Base-by-base conservation (phyloP, 2,329 filamentous ascomycete genomes). In the Stromatinia cepivora region DNA sequence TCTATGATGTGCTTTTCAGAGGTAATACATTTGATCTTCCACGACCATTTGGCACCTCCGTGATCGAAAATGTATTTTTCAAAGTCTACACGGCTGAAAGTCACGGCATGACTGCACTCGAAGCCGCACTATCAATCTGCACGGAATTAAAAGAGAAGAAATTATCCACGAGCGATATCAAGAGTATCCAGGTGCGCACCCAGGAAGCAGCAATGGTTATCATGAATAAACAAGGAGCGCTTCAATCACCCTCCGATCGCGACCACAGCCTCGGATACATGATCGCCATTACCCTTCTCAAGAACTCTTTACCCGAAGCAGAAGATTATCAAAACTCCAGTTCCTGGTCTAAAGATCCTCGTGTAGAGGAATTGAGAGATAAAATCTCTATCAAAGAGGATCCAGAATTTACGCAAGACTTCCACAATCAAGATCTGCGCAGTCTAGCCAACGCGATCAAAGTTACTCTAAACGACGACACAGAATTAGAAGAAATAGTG, bases 241-340 rank as follows among this genome's bases (percentile, higher is more conserved):
- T 80, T 50, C 48, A 66, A 2, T 78, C 78, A 69, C 66, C 74
- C 20, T 78, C 79, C 9, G 79, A 80, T 68, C 74, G 79, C 13
- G 79, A 80, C 70, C 79, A 80, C 57, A 79, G 77, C 61, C 71
- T 81, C 58, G 75, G 79, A 62, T 81, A 77, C 66, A 74, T 79
- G 39, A 71, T 80, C 25, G 76, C 79, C 5, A 56, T 80, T 25
- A 71, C 73, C 2, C 71, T 81, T 9, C 64, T 79, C 28, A 81
- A 81, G 66, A 77, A 76, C 0, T 36, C 42, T 6, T 50, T 69
- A 17, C 31, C 63, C 25, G 68, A 68, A 46, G 15, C 67, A n/a
- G 50, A 50, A 11, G 70, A 71, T 64, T 71, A 62, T 28, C 15
- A 48, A n/a, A 62, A 65, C 46, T 42, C 25, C 10, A 71, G 68